A percentile compares a stretch with the other conserved stretches of the same genome.
These are phyloP conservation scores for Fagus crenata DNA, from an alignment of 306 rosid species.

Conservation along the genomic window DNA sequence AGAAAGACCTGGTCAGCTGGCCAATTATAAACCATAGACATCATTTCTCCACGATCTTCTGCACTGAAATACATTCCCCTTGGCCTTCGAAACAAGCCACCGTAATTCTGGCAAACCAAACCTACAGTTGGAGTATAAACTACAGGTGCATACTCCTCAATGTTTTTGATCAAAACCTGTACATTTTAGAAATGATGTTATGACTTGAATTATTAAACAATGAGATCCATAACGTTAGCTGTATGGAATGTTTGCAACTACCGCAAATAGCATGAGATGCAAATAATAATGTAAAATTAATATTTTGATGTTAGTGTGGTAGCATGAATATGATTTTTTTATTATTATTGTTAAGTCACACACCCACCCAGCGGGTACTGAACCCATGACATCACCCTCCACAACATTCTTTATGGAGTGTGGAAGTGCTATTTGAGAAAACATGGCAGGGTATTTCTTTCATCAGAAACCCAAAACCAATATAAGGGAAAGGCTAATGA, in stretches of 20 bases:
- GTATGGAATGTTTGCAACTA: neutral
- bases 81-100: conserved; percentile 97
- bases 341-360: no score
- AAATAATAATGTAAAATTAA: neutral
- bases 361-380: no score
- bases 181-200: conserved; percentile 23
- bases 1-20: conserved; percentile 90
- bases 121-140: conserved; percentile 99
- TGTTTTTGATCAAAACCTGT: conserved; percentile 91
- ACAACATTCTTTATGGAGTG: no score
- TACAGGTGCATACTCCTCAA: conserved; percentile 92
- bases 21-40: conserved; percentile 99
- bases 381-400: no score
- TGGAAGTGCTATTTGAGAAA: neutral
- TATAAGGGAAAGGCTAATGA: neutral
- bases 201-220: conserved; percentile 21
- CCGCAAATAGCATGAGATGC: no score
- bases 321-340: neutral
- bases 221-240: neutral
- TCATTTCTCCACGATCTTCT: conserved; percentile 97
- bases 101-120: conserved; percentile 93
- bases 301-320: neutral
- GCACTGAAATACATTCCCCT: conserved; percentile 99
- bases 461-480: neutral
- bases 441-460: neutral